Conservation (phyloP, 148 eudicot genomes). For the Rhododendron simsii region DNA sequence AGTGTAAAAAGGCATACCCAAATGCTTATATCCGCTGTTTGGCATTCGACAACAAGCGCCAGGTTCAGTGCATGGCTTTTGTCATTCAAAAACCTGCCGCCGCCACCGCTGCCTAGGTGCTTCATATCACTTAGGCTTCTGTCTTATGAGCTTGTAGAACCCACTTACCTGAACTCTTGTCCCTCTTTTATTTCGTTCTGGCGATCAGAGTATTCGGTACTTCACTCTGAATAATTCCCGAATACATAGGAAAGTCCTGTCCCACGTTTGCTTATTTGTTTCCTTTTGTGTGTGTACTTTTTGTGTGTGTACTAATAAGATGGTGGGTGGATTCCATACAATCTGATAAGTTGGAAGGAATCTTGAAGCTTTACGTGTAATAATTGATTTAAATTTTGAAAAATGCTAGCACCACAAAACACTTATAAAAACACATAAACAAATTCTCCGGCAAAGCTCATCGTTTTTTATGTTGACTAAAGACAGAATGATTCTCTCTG, state of each 20-base stretch:
- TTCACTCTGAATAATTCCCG: not conserved
- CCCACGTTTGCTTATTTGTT: not conserved
- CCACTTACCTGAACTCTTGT: not conserved
- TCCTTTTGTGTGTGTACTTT: not conserved
- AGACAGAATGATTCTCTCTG: too few relatives aligned
- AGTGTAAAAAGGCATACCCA: conserved; percentile 40
- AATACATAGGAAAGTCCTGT: not conserved
- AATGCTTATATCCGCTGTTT: conserved; percentile 41
- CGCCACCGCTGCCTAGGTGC: not conserved
- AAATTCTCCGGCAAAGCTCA: not conserved
- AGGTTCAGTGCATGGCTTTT: conserved; percentile 45
- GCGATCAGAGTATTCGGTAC: not conserved
- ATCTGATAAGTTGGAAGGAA: not conserved
- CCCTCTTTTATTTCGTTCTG: not conserved
- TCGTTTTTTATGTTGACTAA: too few relatives aligned
- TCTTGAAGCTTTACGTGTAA: not conserved
- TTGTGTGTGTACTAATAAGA: not conserved
- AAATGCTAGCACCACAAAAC: too few relatives aligned
- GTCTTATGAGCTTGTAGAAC: not conserved
- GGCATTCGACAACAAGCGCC: conserved; percentile 41
- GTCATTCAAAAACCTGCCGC: conserved; percentile 32
- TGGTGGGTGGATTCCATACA: not conserved
- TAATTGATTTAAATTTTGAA: too few relatives aligned
- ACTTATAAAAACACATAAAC: too few relatives aligned
- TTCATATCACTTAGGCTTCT: not conserved